These are phyloP conservation scores for Microcyclospora pomicola DNA, from an alignment of 2,329 filamentous ascomycete genomes.

Conservation along the genomic window DNA sequence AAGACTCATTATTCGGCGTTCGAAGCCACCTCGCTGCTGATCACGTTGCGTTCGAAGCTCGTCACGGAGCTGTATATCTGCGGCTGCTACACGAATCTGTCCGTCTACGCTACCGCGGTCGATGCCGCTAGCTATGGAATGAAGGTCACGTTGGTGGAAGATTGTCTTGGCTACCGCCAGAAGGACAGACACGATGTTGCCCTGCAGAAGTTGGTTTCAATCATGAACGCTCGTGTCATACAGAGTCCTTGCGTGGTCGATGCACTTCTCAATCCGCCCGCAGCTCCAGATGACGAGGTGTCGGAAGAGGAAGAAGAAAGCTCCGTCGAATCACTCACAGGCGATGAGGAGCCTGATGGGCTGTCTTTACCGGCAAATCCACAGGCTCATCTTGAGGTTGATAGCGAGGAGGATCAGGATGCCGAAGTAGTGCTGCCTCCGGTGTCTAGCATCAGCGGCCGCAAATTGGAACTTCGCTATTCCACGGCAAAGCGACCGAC, in stretches of 20 bases:
- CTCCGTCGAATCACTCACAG: not conserved
- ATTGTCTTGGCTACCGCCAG: conserved; percentile 73
- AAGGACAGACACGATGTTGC: conserved; percentile 56
- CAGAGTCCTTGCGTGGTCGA: conserved; percentile 36
- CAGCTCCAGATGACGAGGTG: not conserved
- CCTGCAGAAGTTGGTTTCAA: conserved; percentile 54
- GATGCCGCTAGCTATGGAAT: conserved; percentile 83
- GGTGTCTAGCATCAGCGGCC: too few species aligned
- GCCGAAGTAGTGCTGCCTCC: conserved; percentile 2
- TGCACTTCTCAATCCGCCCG: conserved; percentile 8
- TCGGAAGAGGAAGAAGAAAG: conserved; percentile 6
- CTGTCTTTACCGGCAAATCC: not conserved
- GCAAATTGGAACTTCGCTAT: too few species aligned
- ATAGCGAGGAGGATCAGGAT: conserved; percentile 9
- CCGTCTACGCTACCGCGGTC: conserved; percentile 79
- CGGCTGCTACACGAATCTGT: conserved; percentile 73
- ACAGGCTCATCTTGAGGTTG: conserved; percentile 4
- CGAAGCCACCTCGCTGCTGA: conserved; percentile 56
- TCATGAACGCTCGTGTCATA: conserved; percentile 58
- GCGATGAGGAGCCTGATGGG: too few species aligned
- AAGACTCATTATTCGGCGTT: conserved; percentile 89
- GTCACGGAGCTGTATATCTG: conserved; percentile 83
- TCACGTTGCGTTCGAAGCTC: conserved; percentile 68
- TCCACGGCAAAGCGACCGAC: too few species aligned
- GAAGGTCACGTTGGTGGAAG: conserved; percentile 71